phyloP scores from a whole-genome alignment of 257 asterid species.

The Solanum medicagineum region DNA sequence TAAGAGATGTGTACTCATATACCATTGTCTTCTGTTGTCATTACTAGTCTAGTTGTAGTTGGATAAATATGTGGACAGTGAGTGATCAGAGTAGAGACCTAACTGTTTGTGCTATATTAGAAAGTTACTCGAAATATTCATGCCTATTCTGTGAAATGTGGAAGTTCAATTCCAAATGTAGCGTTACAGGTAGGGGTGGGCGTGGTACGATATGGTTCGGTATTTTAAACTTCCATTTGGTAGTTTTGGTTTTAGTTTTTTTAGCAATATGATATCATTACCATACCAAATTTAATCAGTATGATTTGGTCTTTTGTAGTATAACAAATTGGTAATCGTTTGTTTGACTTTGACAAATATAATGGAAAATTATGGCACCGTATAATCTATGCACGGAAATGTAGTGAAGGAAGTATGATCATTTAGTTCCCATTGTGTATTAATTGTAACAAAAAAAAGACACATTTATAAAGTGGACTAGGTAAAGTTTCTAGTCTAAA shows the following conservation, averaged over 20 bases:
- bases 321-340: background rate
- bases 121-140: background rate
- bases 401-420: too few species aligned
- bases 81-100: background rate
- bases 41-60: slow-evolving; percentile 19
- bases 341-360: background rate
- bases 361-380: too few species aligned
- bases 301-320: background rate
- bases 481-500: too few species aligned
- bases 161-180: background rate
- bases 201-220: background rate
- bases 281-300: background rate
- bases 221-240: background rate
- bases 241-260: background rate
- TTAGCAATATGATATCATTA: background rate
- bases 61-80: slow-evolving; percentile 5
- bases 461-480: too few species aligned
- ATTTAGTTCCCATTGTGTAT: too few species aligned
- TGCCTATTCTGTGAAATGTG: background rate
- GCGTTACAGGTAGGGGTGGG: background rate
- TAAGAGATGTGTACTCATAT: background rate
- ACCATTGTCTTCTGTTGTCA: background rate
- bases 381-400: too few species aligned
- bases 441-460: too few species aligned
- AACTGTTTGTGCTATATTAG: background rate